These are phyloP conservation scores for Colletotrichum orchidophilum DNA, from an alignment of 2,329 filamentous ascomycete genomes.

Conservation along the genomic window DNA sequence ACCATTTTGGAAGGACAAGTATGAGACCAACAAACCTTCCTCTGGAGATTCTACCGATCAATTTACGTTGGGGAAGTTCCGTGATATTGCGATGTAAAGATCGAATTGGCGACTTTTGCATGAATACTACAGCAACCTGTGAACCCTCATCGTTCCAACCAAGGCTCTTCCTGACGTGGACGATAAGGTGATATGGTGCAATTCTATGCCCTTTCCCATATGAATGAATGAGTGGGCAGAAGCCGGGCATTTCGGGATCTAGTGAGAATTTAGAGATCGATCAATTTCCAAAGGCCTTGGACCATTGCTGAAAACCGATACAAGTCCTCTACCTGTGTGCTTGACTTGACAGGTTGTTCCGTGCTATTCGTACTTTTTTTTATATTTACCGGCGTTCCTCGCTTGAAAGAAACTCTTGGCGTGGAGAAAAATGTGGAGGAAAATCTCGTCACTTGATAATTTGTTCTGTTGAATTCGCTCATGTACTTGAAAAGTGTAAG, in stretches of 20 bases:
- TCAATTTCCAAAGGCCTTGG: background rate
- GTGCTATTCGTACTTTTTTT: too few relatives aligned
- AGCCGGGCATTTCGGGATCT: background rate
- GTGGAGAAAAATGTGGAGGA: background rate
- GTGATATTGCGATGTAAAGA: background rate
- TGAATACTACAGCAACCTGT: background rate
- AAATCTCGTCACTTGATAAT: background rate
- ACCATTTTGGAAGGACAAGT: background rate
- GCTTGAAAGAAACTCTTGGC: too few relatives aligned
- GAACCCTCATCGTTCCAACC: background rate
- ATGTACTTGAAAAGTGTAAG: too few relatives aligned
- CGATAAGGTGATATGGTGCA: background rate
- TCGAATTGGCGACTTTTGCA: background rate
- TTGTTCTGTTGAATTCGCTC: background rate
- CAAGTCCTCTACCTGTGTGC: background rate
- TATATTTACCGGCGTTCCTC: too few relatives aligned
- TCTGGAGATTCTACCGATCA: background rate
- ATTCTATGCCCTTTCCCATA: too few relatives aligned
- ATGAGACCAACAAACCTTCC: background rate
- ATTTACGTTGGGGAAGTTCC: background rate
- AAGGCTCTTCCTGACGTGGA: background rate
- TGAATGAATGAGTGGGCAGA: background rate
- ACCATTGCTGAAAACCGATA: background rate
- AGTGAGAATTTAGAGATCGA: background rate
- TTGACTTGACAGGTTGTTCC: background rate